Evolutionary conservation across 73 alveolate genomes (phyloP).

Genomic region (Blepharisma japonicum): DNA sequence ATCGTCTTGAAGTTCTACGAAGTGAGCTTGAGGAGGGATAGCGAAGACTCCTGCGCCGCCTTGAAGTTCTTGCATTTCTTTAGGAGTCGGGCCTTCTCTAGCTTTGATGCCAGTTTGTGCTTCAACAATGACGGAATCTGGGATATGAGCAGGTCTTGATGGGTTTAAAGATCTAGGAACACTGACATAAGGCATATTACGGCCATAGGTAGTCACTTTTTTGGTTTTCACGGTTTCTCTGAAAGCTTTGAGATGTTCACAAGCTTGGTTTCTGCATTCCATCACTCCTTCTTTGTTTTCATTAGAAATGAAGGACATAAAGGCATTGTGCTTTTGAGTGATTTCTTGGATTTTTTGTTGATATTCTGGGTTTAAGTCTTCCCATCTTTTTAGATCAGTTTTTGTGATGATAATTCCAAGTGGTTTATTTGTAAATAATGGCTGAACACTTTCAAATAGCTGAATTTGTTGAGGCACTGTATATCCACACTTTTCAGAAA

Average conservation of each 20-base stretch:
- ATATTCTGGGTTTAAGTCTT: conserved; percentile 67
- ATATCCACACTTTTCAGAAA: conserved; percentile 98
- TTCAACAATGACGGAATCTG: conserved; percentile 69
- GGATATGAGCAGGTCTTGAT: conserved; percentile 42
- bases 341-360: conserved; percentile 64
- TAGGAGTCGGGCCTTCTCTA: conserved; percentile 67
- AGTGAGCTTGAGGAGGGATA: conserved; percentile 39
- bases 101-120: conserved; percentile 65
- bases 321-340: conserved; percentile 83
- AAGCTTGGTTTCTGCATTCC: conserved; percentile 62
- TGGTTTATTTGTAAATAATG: conserved; percentile 97
- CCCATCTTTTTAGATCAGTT: conserved; percentile 81
- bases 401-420: conserved; percentile 93
- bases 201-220: conserved; percentile 40
- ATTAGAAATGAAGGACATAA: conserved; percentile 20
- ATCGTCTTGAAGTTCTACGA: conserved; percentile 52
- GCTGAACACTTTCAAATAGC: conserved; percentile 93
- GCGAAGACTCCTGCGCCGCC: conserved; percentile 97
- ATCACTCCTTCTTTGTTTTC: conserved; percentile 25
- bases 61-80: conserved; percentile 82
- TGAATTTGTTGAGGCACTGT: conserved; percentile 60
- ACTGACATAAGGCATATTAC: conserved; percentile 64
- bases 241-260: conserved; percentile 86
- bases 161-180: conserved; percentile 74
- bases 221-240: conserved; percentile 79